These are phyloP conservation scores for Brassica balearica DNA, from an alignment of 441 rosid genomes.

Conservation along the genomic window DNA sequence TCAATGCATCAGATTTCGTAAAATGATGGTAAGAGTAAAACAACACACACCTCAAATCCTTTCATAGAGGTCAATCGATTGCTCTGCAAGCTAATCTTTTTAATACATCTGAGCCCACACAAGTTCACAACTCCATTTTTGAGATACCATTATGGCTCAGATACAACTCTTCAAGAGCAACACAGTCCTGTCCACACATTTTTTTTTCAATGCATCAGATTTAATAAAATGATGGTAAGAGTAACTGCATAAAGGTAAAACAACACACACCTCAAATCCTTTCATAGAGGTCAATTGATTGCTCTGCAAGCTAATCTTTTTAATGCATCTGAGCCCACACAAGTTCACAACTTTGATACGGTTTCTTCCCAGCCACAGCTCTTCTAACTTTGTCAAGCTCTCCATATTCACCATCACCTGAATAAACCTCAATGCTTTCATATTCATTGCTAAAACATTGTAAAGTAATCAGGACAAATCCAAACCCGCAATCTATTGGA, in stretches of 20 bases:
- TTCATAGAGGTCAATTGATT: constrained; percentile 87
- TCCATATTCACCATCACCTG: constrained; percentile 95
- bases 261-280: constrained; percentile 73
- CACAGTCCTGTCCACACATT: too few species aligned
- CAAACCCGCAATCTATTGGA: too few species aligned
- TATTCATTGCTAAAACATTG: too few species aligned
- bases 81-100: constrained; percentile 94
- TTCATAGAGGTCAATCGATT: constrained; percentile 86
- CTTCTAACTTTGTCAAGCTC: constrained; percentile 65
- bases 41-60: constrained; percentile 77
- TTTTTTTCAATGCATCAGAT: too few species aligned
- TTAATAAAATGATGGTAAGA: too few species aligned
- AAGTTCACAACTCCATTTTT: constrained; percentile 52
- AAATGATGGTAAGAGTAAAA: too few species aligned
- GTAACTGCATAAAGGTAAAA: too few species aligned
- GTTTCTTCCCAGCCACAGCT: constrained; percentile 91
- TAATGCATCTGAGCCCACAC: constrained; percentile 78
- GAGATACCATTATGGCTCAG: too few species aligned
- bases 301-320: constrained; percentile 95
- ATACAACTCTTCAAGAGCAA: too few species aligned
- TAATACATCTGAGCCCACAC: constrained; percentile 78
- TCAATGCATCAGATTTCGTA: too few species aligned
- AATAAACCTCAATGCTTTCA: not conserved
- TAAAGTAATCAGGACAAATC: too few species aligned
- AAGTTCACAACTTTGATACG: constrained; percentile 57